phyloP scores from a whole-genome alignment of 2,329 filamentous ascomycete species.

The Colletotrichum euphorbiae region DNA sequence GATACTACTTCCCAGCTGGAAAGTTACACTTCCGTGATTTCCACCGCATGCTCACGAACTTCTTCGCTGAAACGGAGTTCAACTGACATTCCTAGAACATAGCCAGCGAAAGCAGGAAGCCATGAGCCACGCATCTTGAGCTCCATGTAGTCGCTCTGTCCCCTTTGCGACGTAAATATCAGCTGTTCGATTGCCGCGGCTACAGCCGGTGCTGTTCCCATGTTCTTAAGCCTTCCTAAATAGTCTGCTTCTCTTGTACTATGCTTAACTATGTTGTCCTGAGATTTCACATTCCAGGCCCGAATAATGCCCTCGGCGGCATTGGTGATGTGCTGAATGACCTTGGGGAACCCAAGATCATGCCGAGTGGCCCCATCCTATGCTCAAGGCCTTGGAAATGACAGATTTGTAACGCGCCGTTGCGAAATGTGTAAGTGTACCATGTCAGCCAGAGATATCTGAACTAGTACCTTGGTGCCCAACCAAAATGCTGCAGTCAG shows the following conservation, averaged over 20 bases:
- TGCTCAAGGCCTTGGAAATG: not conserved
- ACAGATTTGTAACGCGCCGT: not conserved
- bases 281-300: too few species aligned
- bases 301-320: too few species aligned
- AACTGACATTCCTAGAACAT: slow-evolving; percentile 13
- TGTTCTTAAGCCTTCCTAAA: accelerated
- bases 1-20: too few species aligned
- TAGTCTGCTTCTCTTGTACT: not conserved
- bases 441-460: not conserved
- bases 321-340: not conserved
- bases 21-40: not conserved
- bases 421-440: not conserved
- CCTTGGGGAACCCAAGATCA: not conserved
- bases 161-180: not conserved
- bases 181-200: slow-evolving; percentile 1
- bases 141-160: not conserved
- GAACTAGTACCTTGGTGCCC: not conserved
- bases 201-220: not conserved
- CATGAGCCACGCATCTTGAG: too few species aligned
- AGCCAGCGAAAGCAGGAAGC: not conserved
- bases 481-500: not conserved
- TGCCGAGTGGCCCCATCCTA: slow-evolving; percentile 8
- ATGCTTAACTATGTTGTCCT: too few species aligned
- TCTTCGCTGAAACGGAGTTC: not conserved
- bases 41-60: not conserved